Evolutionary conservation across 148 eudicot genomes (phyloP).

Genomic region (Spergularia marina): DNA sequence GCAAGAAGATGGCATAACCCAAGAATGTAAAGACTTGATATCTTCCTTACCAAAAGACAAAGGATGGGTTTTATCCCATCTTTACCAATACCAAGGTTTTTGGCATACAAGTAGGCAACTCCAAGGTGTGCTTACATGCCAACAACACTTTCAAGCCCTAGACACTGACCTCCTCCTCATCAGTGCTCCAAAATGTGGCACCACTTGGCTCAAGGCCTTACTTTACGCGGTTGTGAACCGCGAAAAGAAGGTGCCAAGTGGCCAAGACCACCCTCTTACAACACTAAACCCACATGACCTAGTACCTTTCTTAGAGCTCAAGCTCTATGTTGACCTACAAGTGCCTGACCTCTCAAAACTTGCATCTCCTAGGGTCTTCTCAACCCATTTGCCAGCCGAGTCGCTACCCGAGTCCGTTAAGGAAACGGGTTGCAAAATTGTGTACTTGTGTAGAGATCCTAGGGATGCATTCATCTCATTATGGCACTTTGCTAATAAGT

Average conservation of each 20-base stretch:
- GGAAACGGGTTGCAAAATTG: conserved; percentile 30
- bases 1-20: conserved; percentile 29
- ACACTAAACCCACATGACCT: conserved; percentile 34
- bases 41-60: conserved; percentile 18
- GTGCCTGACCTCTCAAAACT: conserved; percentile 24
- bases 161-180: conserved; percentile 47
- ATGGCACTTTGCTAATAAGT: conserved; percentile 43
- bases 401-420: conserved; percentile 32
- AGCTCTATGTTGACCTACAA: conserved; percentile 19
- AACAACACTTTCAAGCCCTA: conserved; percentile 45
- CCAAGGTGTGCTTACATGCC: conserved; percentile 44
- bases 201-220: conserved; percentile 53
- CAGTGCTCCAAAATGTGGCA: conserved; percentile 41
- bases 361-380: conserved; percentile 39
- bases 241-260: neutral
- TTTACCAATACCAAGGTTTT: conserved; percentile 54
- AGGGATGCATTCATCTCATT: conserved; percentile 47
- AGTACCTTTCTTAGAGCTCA: conserved; percentile 34
- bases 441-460: conserved; percentile 50
- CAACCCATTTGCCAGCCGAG: conserved; percentile 40
- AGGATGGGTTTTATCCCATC: conserved; percentile 30
- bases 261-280: conserved; percentile 22
- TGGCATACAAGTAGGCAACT: conserved; percentile 37
- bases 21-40: conserved; percentile 30
- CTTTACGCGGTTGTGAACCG: conserved; percentile 26